Base-by-base conservation (phyloP, 75 land plant genomes). In the Cunninghamia lanceolata region DNA sequence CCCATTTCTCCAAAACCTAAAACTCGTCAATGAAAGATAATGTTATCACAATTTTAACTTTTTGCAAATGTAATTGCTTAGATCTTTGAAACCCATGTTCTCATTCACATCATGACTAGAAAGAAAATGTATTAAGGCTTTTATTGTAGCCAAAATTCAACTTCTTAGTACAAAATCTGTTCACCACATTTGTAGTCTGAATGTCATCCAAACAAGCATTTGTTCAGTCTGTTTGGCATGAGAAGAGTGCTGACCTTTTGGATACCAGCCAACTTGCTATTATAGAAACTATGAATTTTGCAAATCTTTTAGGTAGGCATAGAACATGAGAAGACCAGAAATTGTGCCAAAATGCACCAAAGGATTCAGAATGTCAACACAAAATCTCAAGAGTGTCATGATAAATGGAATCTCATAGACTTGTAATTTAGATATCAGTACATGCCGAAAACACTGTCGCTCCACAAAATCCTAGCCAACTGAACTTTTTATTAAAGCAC, bases 401-500 rank as follows among this genome's bases (percentile, higher is more conserved):
- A 88, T 86, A 42, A 90, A 82, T 83, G 86, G 88, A 73, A 88
- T 85, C 14, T 71, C 54, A 34, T 68, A 85, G 40, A 89, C 91
- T 35, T 85, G 85, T 34, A 90, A 83, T 85, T 94, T 94, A 17
- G 94, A 92, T 30, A 82, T 87, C 42, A 94, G 71, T 56, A 94
- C 83, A 70, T 85, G 83, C 95, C 95, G 91, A 21, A 92, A 88
- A 16, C 82, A 88, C 19, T 92, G 92, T 38, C 92, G 91, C 68
- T 92, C 92, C 1, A 86, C 16, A 75, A 53, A 86, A 32, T 89
- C 94, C 95, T 94, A 94, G 21, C 74, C 77, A 71, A 92, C 82
- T 28, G 94, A 88, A 25, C 79, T 77, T 86, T 85, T 89, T n/a
- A 91, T 82, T 82, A 92, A 81, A 14, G 82, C 82, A 28, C 56